Evolutionary conservation across 2,329 filamentous ascomycete genomes (phyloP).

Genomic region (Neopestalotiopsis sp.): DNA sequence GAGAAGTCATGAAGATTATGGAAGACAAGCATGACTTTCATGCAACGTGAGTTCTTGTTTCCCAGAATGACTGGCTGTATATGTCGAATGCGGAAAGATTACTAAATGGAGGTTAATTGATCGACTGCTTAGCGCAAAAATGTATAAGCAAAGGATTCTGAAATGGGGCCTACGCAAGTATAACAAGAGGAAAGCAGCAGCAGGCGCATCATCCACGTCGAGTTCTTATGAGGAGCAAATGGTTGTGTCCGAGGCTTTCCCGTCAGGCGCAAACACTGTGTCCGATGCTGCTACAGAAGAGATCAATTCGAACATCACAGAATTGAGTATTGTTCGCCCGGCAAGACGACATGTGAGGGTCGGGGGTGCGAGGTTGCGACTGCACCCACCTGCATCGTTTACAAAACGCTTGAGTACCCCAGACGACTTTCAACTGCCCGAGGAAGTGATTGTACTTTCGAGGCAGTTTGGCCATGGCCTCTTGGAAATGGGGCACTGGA

Average conservation of each 20-base stretch:
- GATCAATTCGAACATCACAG: not conserved
- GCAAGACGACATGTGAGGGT: not conserved
- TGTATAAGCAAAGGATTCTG: slow-evolving; percentile 15
- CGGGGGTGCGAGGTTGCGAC: not conserved
- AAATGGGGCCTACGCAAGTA: slow-evolving; percentile 17
- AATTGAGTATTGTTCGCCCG: not conserved
- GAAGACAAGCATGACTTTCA: slow-evolving; percentile 12
- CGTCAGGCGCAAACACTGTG: not conserved
- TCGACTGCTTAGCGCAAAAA: slow-evolving; percentile 2
- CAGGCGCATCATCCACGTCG: not conserved
- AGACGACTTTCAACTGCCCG: slow-evolving; percentile 1
- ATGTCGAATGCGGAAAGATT: not conserved
- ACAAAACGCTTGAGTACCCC: not conserved
- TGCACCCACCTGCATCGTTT: no score
- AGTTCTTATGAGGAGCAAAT: not conserved
- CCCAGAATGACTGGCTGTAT: not conserved
- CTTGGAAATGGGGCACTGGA: slow-evolving; percentile 2
- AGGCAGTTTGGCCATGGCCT: not conserved
- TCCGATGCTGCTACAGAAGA: not conserved
- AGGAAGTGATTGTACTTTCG: slow-evolving; percentile 15
- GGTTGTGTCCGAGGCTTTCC: not conserved
- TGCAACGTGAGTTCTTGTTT: slow-evolving; percentile 16
- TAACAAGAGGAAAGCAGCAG: not conserved
- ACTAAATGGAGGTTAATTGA: not conserved
- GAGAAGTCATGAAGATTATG: slow-evolving; percentile 15